A percentile compares a stretch with the other conserved stretches of the same genome.
These are phyloP conservation scores for Brassica carinata DNA, from an alignment of 345 rosid genomes.

Conservation along the genomic window DNA sequence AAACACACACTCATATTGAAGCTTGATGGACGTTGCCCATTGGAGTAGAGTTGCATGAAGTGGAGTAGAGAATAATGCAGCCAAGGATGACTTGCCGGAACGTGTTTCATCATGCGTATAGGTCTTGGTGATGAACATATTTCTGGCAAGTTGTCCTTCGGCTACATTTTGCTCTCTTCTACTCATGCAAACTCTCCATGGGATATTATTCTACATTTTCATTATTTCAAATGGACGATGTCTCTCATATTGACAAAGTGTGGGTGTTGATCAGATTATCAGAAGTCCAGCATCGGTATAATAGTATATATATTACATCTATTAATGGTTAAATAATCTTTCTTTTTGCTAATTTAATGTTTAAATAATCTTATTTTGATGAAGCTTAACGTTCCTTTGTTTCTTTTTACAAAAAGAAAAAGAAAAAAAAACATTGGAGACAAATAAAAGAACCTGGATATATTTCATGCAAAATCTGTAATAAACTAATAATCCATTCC, in stretches of 20 bases:
- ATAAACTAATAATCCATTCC: not conserved
- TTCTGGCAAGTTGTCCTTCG: constrained; percentile 58
- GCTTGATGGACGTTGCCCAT: constrained; percentile 9
- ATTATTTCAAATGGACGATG: not conserved
- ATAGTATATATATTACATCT: not conserved
- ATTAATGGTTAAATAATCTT: not conserved
- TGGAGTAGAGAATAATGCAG: constrained; percentile 54
- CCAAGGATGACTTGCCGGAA: constrained; percentile 72
- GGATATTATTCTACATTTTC: constrained; percentile 7
- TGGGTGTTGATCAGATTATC: not conserved
- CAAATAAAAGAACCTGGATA: not conserved
- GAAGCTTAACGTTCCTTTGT: not conserved
- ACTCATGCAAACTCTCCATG: constrained; percentile 46
- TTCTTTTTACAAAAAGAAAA: not conserved
- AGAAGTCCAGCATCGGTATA: not conserved
- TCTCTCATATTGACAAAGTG: not conserved
- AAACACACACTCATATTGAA: constrained; percentile 13
- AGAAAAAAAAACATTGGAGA: not conserved
- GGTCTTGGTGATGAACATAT: not conserved
- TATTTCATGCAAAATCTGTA: not conserved
- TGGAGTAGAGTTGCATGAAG: constrained; percentile 42
- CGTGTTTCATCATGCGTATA: not conserved
- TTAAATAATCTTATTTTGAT: not conserved
- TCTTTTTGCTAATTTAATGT: not conserved
- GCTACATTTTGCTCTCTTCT: constrained; percentile 56